These are phyloP conservation scores for Cladosporium oxysporum DNA, from an alignment of 2,329 filamentous ascomycete species.

Conservation along the genomic window DNA sequence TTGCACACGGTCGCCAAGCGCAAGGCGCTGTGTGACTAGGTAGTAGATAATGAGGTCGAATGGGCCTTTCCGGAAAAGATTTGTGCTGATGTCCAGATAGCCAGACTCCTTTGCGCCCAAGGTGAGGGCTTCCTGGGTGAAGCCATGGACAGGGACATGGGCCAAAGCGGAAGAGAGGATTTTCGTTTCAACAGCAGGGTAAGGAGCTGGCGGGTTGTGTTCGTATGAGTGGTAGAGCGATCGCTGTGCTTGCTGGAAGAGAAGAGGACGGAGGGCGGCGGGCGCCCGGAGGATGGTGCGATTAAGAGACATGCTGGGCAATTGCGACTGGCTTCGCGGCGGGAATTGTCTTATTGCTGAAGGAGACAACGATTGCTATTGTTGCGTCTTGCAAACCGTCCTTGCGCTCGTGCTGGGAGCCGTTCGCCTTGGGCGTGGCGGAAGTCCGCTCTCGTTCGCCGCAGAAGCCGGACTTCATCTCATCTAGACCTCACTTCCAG, in stretches of 20 bases:
- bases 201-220: constrained; percentile 63
- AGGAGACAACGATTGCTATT: not conserved
- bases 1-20: constrained; percentile 54
- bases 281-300: constrained; percentile 32
- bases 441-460: constrained; percentile 5
- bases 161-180: constrained; percentile 80
- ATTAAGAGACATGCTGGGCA: constrained; percentile 25
- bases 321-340: constrained; percentile 2
- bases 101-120: constrained; percentile 81
- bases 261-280: constrained; percentile 30
- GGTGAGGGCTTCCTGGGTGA: constrained; percentile 71
- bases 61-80: constrained; percentile 74
- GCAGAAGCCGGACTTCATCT: not conserved
- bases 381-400: not conserved
- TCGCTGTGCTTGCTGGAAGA: constrained; percentile 26
- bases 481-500: not conserved
- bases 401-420: not conserved
- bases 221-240: constrained; percentile 71
- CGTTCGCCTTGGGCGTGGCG: not conserved
- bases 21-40: constrained; percentile 66
- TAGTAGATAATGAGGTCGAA: constrained; percentile 83
- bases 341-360: not conserved
- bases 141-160: constrained; percentile 80
- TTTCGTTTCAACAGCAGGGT: constrained; percentile 67
- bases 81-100: constrained; percentile 82